Base-by-base conservation (phyloP, 495 filamentous ascomycete species). In the Penicillium cinerascens region DNA sequence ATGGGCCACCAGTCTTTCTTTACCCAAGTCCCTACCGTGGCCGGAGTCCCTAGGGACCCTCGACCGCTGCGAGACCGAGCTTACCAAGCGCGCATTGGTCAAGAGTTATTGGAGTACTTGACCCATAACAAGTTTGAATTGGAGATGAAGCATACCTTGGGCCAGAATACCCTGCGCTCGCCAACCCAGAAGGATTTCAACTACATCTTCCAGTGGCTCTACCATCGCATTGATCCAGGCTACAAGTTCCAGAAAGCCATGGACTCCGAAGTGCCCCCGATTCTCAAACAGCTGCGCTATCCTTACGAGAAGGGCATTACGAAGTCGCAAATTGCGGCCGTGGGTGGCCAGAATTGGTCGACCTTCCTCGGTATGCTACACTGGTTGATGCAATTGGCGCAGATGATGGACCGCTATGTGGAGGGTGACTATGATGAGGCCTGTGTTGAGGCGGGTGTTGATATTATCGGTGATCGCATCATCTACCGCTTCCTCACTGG, bases 121-220 rank as follows among this genome's bases (percentile, higher is more conserved):
- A 82, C 90, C 5, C 82, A 88, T 25, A 84, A 93, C 62, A 92
- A 93, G 54, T 99, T 97, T 60, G 93, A 99, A 74, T 84, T 97
- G 80, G 91, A 95, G 55, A 96, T 93, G 87, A 95, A 95, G 63
- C 86, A 97, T 67, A 85, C 85, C 25, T 76, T 99, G 25, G 85
- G 87, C 3, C 85, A 89, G 44, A 96, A 96, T 55, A 87, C 88
- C 16, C 82, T 93, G 61, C 89, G 86, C 44, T 91, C 87, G 35
- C 95, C 93, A n/a, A 97, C 92, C 4, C 91, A 96, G 60, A 99
- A 97, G 64, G 93, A 99, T 66, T 99, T 97, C 71, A 89, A 91
- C 63, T 85, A 79, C 58, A 91, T 97, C 70, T 99, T 99, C 68
- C 91, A 97, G 69, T 99, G 91, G 87, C 79, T 99, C 1, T 99